These are phyloP conservation scores for Leccinum variicolor DNA, from an alignment of 768 basidiomycete species.

Conservation along the genomic window DNA sequence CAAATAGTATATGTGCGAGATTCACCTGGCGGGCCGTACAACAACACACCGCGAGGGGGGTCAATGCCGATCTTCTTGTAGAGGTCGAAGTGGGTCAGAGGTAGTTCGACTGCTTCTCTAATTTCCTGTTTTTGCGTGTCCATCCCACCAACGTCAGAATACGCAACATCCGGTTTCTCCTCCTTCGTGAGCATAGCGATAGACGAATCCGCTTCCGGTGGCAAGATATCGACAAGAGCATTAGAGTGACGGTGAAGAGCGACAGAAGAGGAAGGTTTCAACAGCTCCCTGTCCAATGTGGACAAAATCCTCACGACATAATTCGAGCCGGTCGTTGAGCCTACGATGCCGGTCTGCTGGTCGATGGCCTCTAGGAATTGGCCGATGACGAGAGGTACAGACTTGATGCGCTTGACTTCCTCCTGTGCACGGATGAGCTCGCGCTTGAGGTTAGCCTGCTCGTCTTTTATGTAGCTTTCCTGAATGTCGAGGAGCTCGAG, in stretches of 20 bases:
- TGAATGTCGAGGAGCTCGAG: conserved; percentile 93
- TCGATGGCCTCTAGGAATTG: conserved; percentile 99
- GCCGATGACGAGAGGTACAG: conserved; percentile 97
- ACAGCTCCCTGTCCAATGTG: conserved; percentile 92
- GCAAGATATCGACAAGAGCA: conserved; percentile 95
- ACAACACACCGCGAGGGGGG: conserved; percentile 92
- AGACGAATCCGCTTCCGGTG: conserved; percentile 96
- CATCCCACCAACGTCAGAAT: conserved; percentile 95
- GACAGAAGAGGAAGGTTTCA: conserved; percentile 96
- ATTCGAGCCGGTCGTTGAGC: conserved; percentile 96
- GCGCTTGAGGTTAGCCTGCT: conserved; percentile 95
- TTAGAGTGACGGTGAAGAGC: conserved; percentile 99
- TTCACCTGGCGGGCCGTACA: conserved; percentile 94
- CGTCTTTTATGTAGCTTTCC: conserved; percentile 98
- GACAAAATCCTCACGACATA: conserved; percentile 97
- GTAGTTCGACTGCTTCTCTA: conserved; percentile 95
- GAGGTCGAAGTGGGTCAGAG: conserved; percentile 93
- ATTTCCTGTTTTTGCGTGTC: conserved; percentile 99
- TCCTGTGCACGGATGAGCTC: conserved; percentile 98
- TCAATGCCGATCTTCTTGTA: conserved; percentile 99
- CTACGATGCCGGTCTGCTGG: conserved; percentile 94
- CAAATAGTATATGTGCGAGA: conserved; percentile 11
- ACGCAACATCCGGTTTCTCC: conserved; percentile 92
- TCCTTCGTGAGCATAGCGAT: conserved; percentile 93
- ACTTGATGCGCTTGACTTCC: conserved; percentile 98